Percentiles rank a stretch among this genome's conserved stretches.
Conservation (phyloP, 805 yeast genomes). For the Saccharomycopsis vini region DNA sequence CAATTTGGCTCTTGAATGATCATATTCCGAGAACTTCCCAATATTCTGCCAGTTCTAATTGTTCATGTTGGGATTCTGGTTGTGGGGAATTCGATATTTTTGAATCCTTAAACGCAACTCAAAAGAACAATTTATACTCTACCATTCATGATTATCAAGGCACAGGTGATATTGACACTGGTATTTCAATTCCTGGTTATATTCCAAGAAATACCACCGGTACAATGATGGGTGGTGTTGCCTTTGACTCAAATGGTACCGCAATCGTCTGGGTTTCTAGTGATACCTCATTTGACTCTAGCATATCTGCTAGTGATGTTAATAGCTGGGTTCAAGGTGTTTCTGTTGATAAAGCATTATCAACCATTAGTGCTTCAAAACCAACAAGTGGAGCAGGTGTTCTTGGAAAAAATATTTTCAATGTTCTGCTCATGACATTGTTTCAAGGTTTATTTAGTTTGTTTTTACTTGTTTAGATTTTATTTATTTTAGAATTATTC, state of each 20-base stretch:
- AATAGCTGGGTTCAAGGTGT: conserved; percentile 35
- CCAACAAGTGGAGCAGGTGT: neutral
- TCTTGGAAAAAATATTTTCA: too few species aligned
- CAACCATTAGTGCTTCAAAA: conserved; percentile 25
- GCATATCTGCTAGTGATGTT: conserved; percentile 38
- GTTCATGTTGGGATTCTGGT: conserved; percentile 96
- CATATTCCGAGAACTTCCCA: conserved; percentile 94
- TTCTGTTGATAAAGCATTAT: conserved; percentile 25
- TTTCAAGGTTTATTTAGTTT: neutral
- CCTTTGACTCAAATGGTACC: conserved; percentile 52
- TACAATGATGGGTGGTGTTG: conserved; percentile 64
- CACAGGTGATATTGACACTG: conserved; percentile 50
- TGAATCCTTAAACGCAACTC: conserved; percentile 54
- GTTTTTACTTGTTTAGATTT: neutral
- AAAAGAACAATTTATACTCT: conserved; percentile 63
- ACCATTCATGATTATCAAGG: conserved; percentile 76
- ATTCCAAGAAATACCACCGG: conserved; percentile 42
- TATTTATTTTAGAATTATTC: too few species aligned
- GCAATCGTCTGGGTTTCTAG: conserved; percentile 55
- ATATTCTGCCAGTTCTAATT: conserved; percentile 68
- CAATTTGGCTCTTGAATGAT: conserved; percentile 92
- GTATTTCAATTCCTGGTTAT: conserved; percentile 49
- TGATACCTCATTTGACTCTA: conserved; percentile 37
- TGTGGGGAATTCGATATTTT: conserved; percentile 98
- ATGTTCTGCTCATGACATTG: too few species aligned